Evolutionary conservation across 257 asterid genomes (phyloP).

Genomic region (Lithospermum erythrorhizon): DNA sequence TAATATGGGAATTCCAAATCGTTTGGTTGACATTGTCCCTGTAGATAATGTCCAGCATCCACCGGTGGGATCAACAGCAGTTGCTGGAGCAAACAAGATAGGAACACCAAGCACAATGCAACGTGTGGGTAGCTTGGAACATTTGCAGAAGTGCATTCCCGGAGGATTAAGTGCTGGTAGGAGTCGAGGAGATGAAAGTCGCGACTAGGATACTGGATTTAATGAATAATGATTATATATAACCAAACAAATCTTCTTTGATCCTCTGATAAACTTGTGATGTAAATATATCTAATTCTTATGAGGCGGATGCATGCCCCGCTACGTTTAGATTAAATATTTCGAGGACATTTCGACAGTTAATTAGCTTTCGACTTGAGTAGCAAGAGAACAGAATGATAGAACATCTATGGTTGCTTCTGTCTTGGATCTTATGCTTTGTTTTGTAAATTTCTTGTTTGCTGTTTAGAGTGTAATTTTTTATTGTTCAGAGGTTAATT

Average conservation of each 20-base stretch:
- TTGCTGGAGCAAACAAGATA: slow-evolving; percentile 15
- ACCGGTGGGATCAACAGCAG: slow-evolving; percentile 13
- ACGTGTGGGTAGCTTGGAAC: slow-evolving; percentile 92
- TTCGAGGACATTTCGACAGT: not conserved
- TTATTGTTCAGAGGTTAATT: too few species aligned
- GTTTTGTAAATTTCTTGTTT: too few species aligned
- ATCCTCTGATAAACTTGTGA: not conserved
- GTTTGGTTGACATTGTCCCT: slow-evolving; percentile 28
- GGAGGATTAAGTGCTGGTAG: slow-evolving; percentile 32
- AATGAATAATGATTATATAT: not conserved
- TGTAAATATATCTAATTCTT: not conserved
- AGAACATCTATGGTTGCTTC: too few species aligned
- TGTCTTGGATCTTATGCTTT: too few species aligned
- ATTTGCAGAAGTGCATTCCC: slow-evolving; percentile 77
- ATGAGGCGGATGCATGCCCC: not conserved
- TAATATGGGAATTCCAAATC: slow-evolving; percentile 32
- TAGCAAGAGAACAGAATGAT: too few species aligned
- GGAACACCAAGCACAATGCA: slow-evolving; percentile 66
- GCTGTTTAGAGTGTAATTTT: too few species aligned
- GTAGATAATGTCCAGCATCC: slow-evolving; percentile 25
- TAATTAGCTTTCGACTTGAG: not conserved
- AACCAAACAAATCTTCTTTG: too few species aligned
- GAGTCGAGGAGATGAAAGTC: slow-evolving; percentile 16
- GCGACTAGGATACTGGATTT: not conserved
- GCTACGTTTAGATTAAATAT: not conserved